phyloP scores from a whole-genome alignment of 306 rosid genomes.

The Medicago lupulina region DNA sequence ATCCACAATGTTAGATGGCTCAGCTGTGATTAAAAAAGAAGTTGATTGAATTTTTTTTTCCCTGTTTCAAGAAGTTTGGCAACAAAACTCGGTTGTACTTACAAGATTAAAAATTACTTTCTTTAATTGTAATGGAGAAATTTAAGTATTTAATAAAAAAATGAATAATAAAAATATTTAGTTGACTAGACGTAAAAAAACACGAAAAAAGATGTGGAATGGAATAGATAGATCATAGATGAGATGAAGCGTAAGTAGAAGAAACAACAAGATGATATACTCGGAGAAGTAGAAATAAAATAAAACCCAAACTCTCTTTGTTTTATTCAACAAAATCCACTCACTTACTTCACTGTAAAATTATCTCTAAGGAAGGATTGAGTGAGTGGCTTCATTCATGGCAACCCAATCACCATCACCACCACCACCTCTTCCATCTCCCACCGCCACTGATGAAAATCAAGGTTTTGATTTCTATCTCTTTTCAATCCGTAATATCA shows the following conservation, averaged over 20 bases:
- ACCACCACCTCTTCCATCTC: constrained; percentile 44
- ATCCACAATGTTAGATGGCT: too few relatives aligned
- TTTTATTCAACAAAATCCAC: neutral
- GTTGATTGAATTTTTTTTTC: too few relatives aligned
- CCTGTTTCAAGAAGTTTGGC: too few relatives aligned
- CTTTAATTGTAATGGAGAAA: too few relatives aligned
- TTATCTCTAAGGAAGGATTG: neutral
- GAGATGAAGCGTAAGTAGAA: too few relatives aligned
- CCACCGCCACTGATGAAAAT: constrained; percentile 48
- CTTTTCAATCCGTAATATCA: neutral
- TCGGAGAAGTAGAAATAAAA: neutral
- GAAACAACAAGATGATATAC: neutral
- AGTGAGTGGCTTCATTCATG: constrained; percentile 47
- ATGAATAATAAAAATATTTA: too few relatives aligned
- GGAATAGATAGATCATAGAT: neutral
- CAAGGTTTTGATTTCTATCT: constrained; percentile 50
- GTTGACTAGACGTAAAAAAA: too few relatives aligned
- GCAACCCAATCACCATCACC: constrained; percentile 56
- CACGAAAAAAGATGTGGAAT: too few relatives aligned
- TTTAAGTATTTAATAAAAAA: too few relatives aligned
- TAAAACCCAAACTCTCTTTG: neutral
- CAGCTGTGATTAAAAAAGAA: too few relatives aligned
- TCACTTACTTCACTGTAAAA: neutral
- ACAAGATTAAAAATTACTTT: too few relatives aligned
- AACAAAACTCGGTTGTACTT: too few relatives aligned